phyloP scores from a whole-genome alignment of 345 rosid genomes.

The Eucalyptus cloeziana region DNA sequence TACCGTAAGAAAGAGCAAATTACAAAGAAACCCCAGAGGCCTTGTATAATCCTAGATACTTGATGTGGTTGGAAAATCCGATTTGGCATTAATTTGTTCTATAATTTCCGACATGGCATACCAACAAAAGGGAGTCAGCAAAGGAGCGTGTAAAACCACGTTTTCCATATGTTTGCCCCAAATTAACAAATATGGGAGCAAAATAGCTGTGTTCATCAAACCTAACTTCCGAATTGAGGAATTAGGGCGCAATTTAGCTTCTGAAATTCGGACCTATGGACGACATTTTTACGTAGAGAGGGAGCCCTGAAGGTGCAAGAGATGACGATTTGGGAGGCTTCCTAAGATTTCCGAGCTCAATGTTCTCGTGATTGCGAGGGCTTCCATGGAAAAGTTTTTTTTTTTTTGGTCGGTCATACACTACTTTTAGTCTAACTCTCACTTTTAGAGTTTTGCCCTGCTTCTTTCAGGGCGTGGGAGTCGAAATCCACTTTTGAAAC shows the following conservation, averaged over 20 bases:
- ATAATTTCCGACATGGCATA: not conserved
- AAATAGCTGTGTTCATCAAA: not conserved
- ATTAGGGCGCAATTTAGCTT: not conserved
- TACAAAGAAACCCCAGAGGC: not conserved
- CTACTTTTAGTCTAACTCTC: too few species aligned
- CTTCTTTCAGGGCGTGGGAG: too few species aligned
- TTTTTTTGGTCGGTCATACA: too few species aligned
- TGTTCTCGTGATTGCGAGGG: not conserved
- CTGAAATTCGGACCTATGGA: not conserved
- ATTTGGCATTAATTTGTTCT: not conserved
- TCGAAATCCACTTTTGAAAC: too few species aligned
- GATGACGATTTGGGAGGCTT: too few species aligned
- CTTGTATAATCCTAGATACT: not conserved
- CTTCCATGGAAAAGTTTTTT: not conserved
- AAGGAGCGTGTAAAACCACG: not conserved
- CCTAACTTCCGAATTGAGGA: not conserved
- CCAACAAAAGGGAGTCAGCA: not conserved
- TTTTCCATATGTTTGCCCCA: not conserved
- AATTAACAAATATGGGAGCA: not conserved
- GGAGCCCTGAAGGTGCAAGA: too few species aligned
- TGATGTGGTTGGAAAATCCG: not conserved
- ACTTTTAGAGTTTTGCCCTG: too few species aligned
- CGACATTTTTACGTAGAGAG: fast-evolving
- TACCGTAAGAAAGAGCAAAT: not conserved
- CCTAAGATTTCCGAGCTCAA: not conserved